phyloP scores from a whole-genome alignment of 2,329 filamentous ascomycete species.

The Arthrobotrys sinensis region DNA sequence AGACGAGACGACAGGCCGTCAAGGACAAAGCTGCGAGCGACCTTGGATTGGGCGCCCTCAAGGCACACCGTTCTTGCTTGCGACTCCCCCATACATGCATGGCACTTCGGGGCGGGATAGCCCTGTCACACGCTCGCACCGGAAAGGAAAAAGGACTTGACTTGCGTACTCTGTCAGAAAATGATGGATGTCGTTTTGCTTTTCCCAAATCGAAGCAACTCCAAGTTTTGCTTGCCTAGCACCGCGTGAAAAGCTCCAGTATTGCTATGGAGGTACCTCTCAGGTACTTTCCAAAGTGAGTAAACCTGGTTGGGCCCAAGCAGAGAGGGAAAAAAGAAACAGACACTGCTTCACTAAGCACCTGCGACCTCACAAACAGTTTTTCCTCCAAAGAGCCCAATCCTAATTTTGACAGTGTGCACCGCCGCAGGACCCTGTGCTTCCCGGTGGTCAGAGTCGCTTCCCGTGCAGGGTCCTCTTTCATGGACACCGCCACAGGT shows the following conservation, averaged over 20 bases:
- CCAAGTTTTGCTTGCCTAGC: conserved; percentile 33
- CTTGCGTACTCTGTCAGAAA: background rate
- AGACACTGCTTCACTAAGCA: conserved; percentile 44
- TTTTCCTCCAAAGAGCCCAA: conserved; percentile 6
- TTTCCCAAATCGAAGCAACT: conserved; percentile 18
- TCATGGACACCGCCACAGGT: conserved; percentile 38
- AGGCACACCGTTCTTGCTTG: conserved; percentile 48
- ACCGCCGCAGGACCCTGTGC: conserved; percentile 8
- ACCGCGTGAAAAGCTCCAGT: conserved; percentile 12
- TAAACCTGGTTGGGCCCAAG: conserved; percentile 18
- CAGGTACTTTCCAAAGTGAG: conserved; percentile 33
- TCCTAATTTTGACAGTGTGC: conserved; percentile 31
- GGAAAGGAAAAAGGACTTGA: background rate
- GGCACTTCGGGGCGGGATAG: conserved; percentile 34
- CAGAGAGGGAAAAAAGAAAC: conserved; percentile 31
- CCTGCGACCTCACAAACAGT: conserved; percentile 26
- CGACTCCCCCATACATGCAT: conserved; percentile 23
- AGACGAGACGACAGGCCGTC: background rate
- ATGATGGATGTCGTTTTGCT: conserved; percentile 11
- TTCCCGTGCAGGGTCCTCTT: conserved; percentile 4
- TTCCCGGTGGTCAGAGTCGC: background rate
- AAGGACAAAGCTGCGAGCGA: background rate
- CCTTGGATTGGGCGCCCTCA: conserved; percentile 42
- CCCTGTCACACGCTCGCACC: conserved; percentile 48
- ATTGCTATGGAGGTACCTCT: conserved; percentile 26